These are phyloP conservation scores for Arachis stenosperma DNA, from an alignment of 306 rosid genomes.

Conservation along the genomic window DNA sequence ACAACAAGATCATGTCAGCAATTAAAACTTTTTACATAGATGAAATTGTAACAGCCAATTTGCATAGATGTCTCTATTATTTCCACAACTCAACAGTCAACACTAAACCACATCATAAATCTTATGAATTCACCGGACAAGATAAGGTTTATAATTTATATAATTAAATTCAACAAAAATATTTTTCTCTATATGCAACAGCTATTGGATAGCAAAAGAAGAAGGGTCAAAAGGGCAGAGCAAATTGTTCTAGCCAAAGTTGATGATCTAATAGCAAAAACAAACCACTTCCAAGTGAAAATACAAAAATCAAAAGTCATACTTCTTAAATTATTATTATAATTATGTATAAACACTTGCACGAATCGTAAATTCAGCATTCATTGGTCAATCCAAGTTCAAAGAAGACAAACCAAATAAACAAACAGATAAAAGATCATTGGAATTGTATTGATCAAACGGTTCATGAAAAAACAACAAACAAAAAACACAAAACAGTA, in stretches of 20 bases:
- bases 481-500: no score
- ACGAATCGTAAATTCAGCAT: slow-evolving; percentile 16
- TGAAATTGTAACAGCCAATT: slow-evolving; percentile 3
- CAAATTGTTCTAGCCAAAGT: slow-evolving; percentile 12
- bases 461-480: not conserved
- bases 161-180: slow-evolving; percentile 1
- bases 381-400: slow-evolving; percentile 48
- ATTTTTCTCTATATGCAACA: slow-evolving; percentile 1
- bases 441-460: slow-evolving; percentile 9
- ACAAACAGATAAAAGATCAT: not conserved
- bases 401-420: slow-evolving; percentile 25
- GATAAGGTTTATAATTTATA: not conserved
- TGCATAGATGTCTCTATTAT: not conserved
- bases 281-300: slow-evolving; percentile 12
- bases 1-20: slow-evolving; percentile 24
- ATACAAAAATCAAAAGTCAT: slow-evolving; percentile 21
- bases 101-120: slow-evolving; percentile 15
- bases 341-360: not conserved
- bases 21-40: slow-evolving; percentile 9
- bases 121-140: not conserved
- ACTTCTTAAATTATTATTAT: slow-evolving; percentile 8
- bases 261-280: not conserved
- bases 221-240: slow-evolving; percentile 19
- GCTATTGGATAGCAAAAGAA: not conserved
- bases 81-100: slow-evolving; percentile 20